Base-by-base conservation (phyloP, 495 filamentous ascomycete species). In the Achaetomiella virescens region DNA sequence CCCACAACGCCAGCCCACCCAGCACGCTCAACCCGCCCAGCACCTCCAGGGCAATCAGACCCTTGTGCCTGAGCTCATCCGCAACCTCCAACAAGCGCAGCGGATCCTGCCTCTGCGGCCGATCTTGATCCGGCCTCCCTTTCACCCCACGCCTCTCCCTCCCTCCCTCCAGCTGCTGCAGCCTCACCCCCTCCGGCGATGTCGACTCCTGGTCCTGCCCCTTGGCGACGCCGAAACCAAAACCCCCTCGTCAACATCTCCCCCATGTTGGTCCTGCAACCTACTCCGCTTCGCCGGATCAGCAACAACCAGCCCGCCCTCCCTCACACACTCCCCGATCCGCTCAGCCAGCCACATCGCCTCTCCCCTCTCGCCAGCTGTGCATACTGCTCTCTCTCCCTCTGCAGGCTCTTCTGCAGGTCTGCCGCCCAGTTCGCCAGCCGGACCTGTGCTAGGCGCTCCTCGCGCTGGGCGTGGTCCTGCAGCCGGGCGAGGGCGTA, bases 371-470 rank as follows among this genome's bases (percentile, higher is more conserved):
- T 75, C 8, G 85, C 82, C 1, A 95, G 75, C 2, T 80, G 72
- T 41, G 88, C 84, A 55, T 89, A 95, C 65, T 87, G 75, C 21
- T 84, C 82, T 10, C 89, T 83, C 68, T 98, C 92, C 40, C 89
- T 86, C 22, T 85, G 80, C 6, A 96, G 72, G 60, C 87, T 91
- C 45, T 82, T 84, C 64, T 97, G 91, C 0, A 98, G 78, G 64
- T 96, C 90, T 1, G 84, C 79, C 10, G 92, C 92, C 93, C 93
- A 98, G 63, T 91, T 88, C 7, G 86, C 87, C 12, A 97, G 76
- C 18, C 87, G 80, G 22, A 96, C 79, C 62, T 90, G 88, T 4
- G 89, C 86, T n/a, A 88, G 71, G 11, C 75, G 78, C 59, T 91
- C 84, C 68, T 93, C 84, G 27, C 81, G 77, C 48, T 86, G 83